Evolutionary conservation across 2,329 filamentous ascomycete species (phyloP).

Genomic region (Anisogramma anomala): DNA sequence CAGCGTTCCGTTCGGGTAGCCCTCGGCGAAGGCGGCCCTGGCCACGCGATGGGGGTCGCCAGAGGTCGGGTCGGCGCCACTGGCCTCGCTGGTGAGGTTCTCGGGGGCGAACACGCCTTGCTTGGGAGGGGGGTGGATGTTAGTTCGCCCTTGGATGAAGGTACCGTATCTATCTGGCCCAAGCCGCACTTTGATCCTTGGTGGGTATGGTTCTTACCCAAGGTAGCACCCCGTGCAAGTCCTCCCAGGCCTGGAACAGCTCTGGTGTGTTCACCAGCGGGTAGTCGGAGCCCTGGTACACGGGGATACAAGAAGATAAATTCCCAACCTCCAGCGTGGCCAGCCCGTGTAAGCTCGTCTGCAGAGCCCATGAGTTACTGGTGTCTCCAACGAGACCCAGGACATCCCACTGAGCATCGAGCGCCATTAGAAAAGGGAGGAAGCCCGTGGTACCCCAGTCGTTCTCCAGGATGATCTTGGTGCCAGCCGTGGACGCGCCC

Average conservation of each 20-base stretch:
- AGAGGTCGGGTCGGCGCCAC: constrained; percentile 33
- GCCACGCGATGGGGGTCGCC: constrained; percentile 31
- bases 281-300: constrained; percentile 34
- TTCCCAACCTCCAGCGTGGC: constrained; percentile 35
- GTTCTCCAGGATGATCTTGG: constrained; percentile 29
- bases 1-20: constrained; percentile 33
- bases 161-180: too few species aligned
- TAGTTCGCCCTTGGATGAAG: not conserved
- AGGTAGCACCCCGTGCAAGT: constrained; percentile 30
- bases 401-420: constrained; percentile 32
- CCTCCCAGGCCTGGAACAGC: constrained; percentile 32
- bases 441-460: constrained; percentile 33
- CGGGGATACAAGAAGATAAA: constrained; percentile 34
- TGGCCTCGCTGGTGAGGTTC: constrained; percentile 30
- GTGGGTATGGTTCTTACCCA: constrained; percentile 21
- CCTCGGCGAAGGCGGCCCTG: constrained; percentile 31
- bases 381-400: constrained; percentile 30
- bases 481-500: constrained; percentile 5
- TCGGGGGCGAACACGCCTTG: constrained; percentile 32
- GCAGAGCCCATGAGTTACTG: constrained; percentile 33
- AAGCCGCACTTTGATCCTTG: too few species aligned
- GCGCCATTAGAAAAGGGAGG: constrained; percentile 32
- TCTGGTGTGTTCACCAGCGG: constrained; percentile 34
- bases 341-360: constrained; percentile 33
- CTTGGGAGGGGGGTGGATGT: not conserved